phyloP scores from a whole-genome alignment of 169 alveolate genomes.

The Toxoplasma gondii region DNA sequence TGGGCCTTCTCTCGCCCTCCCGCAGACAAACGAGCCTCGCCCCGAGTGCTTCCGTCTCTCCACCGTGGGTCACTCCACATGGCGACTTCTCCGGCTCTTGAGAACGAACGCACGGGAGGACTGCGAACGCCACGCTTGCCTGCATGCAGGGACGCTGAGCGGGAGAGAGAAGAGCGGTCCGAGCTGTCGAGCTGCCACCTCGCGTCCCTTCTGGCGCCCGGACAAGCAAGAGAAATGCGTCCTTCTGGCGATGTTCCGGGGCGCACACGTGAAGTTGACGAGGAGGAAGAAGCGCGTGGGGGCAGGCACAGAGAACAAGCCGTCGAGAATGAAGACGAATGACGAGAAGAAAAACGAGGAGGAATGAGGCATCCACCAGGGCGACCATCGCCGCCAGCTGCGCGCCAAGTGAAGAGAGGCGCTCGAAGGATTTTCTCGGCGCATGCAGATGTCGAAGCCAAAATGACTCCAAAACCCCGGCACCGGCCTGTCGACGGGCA shows the following conservation, averaged over 20 bases:
- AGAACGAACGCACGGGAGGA: neutral
- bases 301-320: neutral
- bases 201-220: neutral
- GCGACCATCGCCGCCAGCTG: constrained; percentile 15
- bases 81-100: neutral
- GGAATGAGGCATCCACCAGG: neutral
- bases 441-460: neutral
- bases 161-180: neutral
- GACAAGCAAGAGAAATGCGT: neutral
- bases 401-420: constrained; percentile 26
- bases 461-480: neutral
- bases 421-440: neutral
- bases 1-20: neutral
- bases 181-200: neutral
- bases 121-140: neutral
- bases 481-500: constrained; percentile 27
- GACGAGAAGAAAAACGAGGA: neutral
- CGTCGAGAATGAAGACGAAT: neutral
- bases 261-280: neutral
- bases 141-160: neutral
- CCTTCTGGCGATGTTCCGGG: neutral
- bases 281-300: neutral
- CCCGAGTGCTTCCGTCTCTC: neutral
- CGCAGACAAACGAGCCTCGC: neutral
- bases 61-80: neutral